Evolutionary conservation across 495 filamentous ascomycete species (phyloP).

Genomic region (Melanomma pulvis-pyrius): DNA sequence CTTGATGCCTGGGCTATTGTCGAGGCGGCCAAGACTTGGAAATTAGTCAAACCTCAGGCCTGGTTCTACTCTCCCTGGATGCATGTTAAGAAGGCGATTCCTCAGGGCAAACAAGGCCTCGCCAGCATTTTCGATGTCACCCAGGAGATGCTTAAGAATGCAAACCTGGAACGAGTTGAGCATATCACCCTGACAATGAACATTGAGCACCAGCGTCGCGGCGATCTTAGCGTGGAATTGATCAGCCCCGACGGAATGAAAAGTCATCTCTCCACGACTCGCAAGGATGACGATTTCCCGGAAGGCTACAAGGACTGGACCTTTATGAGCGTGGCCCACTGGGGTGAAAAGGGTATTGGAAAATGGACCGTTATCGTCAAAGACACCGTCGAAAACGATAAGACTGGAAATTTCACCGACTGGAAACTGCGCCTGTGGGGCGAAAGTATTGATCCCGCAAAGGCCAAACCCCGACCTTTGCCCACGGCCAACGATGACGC

Average conservation of each 20-base stretch:
- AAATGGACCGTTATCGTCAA: conserved; percentile 90
- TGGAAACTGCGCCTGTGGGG: conserved; percentile 97
- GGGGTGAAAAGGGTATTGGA: conserved; percentile 87
- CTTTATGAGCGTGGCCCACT: conserved; percentile 97
- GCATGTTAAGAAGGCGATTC: conserved; percentile 81
- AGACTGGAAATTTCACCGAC: conserved; percentile 78
- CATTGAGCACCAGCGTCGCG: conserved; percentile 78
- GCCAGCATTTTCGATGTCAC: conserved; percentile 78
- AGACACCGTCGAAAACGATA: conserved; percentile 76
- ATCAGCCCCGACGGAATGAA: conserved; percentile 80
- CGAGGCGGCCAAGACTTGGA: conserved; percentile 80
- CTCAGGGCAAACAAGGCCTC: conserved; percentile 81
- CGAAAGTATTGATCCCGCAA: conserved; percentile 73
- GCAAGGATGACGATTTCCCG: conserved; percentile 62
- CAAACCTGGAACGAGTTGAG: conserved; percentile 84
- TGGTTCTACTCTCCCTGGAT: conserved; percentile 95
- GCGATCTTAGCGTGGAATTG: conserved; percentile 90
- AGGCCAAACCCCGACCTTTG: conserved; percentile 74
- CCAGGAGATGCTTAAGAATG: conserved; percentile 68
- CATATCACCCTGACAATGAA: conserved; percentile 99
- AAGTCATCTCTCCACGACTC: conserved; percentile 78
- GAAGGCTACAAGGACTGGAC: conserved; percentile 95
- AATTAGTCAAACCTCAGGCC: conserved; percentile 92
- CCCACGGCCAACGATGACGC: conserved; percentile 81
- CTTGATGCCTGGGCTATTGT: conserved; percentile 85